These are phyloP conservation scores for Fusarium tanahbumbuense DNA, from an alignment of 2,329 filamentous ascomycete genomes.

Conservation along the genomic window DNA sequence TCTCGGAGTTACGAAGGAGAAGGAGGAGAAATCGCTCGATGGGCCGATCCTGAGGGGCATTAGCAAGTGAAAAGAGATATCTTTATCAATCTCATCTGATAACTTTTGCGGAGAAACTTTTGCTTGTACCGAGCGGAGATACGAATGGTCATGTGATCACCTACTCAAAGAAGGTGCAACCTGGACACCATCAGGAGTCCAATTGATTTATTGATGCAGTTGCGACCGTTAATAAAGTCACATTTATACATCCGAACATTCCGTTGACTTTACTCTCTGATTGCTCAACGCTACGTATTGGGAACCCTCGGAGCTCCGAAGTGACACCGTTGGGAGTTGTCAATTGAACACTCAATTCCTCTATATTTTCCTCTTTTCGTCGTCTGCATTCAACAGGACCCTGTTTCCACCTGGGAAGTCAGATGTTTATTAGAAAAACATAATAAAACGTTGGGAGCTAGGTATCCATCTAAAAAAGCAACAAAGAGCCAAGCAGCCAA, in stretches of 20 bases:
- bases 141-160: constrained; percentile 42
- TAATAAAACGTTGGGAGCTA: not conserved
- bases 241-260: not conserved
- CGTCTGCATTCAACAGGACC: not conserved
- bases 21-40: constrained; percentile 31
- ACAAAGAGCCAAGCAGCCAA: not conserved
- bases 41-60: constrained; percentile 42
- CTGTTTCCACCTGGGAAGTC: not conserved
- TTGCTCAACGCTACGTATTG: not conserved
- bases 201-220: not conserved
- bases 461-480: not conserved
- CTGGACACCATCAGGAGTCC: not conserved
- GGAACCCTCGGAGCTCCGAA: constrained; percentile 1
- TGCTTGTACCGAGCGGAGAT: constrained; percentile 50
- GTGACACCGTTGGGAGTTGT: not conserved
- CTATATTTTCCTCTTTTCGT: not conserved
- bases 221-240: not conserved
- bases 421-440: not conserved
- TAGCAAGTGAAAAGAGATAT: constrained; percentile 46
- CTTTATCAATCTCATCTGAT: constrained; percentile 59
- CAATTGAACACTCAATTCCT: not conserved
- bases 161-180: not conserved
- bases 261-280: not conserved
- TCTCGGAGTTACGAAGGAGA: constrained; percentile 54
- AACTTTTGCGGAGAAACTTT: constrained; percentile 47